Percentiles rank a stretch among this genome's conserved stretches.
These are phyloP conservation scores for Starmerella sp. DNA, from an alignment of 805 yeast species.

Conservation along the genomic window DNA sequence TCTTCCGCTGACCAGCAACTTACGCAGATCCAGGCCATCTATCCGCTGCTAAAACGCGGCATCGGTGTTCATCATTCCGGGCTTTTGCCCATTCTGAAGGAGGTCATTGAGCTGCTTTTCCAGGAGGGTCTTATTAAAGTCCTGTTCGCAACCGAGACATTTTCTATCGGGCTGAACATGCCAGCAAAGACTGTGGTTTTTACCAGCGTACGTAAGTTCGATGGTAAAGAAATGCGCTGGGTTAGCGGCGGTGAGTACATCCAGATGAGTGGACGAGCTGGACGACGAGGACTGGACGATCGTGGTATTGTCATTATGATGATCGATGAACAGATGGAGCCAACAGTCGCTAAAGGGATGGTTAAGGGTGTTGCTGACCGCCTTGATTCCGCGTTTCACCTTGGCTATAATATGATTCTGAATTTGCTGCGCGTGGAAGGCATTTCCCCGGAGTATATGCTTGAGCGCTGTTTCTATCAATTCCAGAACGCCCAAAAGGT, in stretches of 20 bases:
- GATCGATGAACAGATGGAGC: slow-evolving; percentile 99
- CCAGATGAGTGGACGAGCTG: slow-evolving; percentile 99
- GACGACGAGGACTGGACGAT: slow-evolving; percentile 98
- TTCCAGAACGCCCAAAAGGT: slow-evolving; percentile 89
- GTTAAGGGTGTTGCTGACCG: slow-evolving; percentile 98
- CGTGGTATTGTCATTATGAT: slow-evolving; percentile 98
- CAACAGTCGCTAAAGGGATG: slow-evolving; percentile 98
- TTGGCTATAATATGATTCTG: slow-evolving; percentile 93
- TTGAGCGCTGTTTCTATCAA: slow-evolving; percentile 86
- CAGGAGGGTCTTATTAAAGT: slow-evolving; percentile 95
- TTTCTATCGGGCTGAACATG: slow-evolving; percentile 96
- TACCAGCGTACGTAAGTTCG: slow-evolving; percentile 97
- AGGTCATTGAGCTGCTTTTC: slow-evolving; percentile 88
- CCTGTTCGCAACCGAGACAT: slow-evolving; percentile 94
- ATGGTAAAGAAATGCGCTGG: slow-evolving; percentile 96
- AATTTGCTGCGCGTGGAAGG: slow-evolving; percentile 96
- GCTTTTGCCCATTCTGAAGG: slow-evolving; percentile 80
- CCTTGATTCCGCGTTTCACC: slow-evolving; percentile 91
- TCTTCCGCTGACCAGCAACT: slow-evolving; percentile 86
- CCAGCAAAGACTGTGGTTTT: slow-evolving; percentile 98
- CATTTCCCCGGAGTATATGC: slow-evolving; percentile 93
- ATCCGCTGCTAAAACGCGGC: slow-evolving; percentile 85
- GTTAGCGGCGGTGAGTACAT: slow-evolving; percentile 99
- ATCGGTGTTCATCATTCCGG: slow-evolving; percentile 99
- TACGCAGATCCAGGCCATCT: slow-evolving; percentile 86